Evolutionary conservation across 2,329 filamentous ascomycete genomes (phyloP).

Genomic region (Bipolaris sorokiniana): DNA sequence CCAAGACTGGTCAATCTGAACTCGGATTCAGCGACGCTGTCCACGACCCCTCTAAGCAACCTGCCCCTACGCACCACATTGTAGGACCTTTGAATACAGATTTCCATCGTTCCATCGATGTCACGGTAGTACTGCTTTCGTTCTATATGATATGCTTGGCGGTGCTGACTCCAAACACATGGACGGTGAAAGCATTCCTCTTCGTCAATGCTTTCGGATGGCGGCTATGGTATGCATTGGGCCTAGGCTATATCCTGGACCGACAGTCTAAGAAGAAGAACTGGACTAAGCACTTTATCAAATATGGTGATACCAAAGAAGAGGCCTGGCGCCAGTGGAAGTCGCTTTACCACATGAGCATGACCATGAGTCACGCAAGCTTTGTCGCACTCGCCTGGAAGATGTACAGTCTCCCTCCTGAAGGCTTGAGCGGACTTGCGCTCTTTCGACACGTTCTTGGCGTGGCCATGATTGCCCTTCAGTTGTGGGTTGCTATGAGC

Average conservation of each 20-base stretch:
- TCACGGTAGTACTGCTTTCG: conserved; percentile 76
- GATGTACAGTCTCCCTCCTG: conserved; percentile 84
- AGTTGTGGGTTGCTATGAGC: conserved; percentile 90
- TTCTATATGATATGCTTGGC: conserved; percentile 77
- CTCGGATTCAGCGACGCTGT: conserved; percentile 47
- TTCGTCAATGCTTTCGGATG: conserved; percentile 79
- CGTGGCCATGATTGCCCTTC: conserved; percentile 77
- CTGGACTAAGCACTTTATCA: conserved; percentile 97
- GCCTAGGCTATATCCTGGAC: conserved; percentile 83
- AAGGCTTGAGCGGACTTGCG: conserved; percentile 87
- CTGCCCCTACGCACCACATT: conserved; percentile 78
- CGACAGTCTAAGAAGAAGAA: conserved; percentile 87
- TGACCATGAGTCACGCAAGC: conserved; percentile 85
- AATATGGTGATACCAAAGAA: conserved; percentile 86
- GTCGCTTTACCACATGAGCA: conserved; percentile 89
- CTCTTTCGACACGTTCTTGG: conserved; percentile 88
- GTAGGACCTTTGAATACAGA: conserved; percentile 85
- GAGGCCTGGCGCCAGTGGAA: conserved; percentile 99
- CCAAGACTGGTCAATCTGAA: conserved; percentile 46
- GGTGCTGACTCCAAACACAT: conserved; percentile 76
- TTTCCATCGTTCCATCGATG: conserved; percentile 84
- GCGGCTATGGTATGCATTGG: conserved; percentile 91
- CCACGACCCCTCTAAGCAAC: conserved; percentile 57
- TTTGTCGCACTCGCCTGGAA: conserved; percentile 95
- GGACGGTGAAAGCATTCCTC: conserved; percentile 77